Conservation (phyloP, 345 rosid genomes). For the Cardamine resedifolia region DNA sequence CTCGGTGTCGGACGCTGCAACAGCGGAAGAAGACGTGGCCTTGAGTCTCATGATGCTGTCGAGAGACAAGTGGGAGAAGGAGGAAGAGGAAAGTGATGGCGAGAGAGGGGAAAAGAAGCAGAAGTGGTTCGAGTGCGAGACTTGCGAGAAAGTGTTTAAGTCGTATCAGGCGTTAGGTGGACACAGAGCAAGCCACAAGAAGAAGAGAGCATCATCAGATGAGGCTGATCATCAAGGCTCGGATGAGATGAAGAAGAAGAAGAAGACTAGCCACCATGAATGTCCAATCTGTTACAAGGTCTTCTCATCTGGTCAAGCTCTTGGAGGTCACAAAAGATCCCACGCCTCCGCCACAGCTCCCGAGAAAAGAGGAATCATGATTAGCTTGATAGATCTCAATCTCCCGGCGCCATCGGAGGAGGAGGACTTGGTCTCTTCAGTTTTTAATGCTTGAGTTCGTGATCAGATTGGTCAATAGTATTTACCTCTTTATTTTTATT, state of each 20-base stretch:
- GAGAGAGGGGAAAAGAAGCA: conserved; percentile 41
- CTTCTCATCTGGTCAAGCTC: conserved; percentile 87
- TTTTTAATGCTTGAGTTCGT: conserved; percentile 13
- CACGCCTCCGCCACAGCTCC: conserved; percentile 36
- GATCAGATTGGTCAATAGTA: conserved; percentile 7
- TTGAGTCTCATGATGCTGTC: conserved; percentile 87
- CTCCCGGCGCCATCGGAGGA: conserved; percentile 77
- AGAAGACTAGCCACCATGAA: conserved; percentile 44
- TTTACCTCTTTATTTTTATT: background rate
- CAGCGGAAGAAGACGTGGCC: conserved; percentile 80
- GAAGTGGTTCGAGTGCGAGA: conserved; percentile 58
- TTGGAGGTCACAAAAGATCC: conserved; percentile 92
- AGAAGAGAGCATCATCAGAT: conserved; percentile 34
- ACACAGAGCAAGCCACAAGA: conserved; percentile 86
- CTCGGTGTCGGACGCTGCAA: conserved; percentile 57
- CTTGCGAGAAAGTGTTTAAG: conserved; percentile 67
- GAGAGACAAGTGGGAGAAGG: conserved; percentile 66
- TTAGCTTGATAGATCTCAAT: conserved; percentile 67
- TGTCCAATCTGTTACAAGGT: conserved; percentile 76
- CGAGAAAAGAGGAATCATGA: conserved; percentile 1
- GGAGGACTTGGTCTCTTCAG: conserved; percentile 39
- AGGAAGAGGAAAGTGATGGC: conserved; percentile 19
- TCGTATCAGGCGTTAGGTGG: conserved; percentile 91
- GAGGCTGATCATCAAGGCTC: background rate
- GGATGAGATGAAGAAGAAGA: conserved; percentile 18